Conservation (phyloP, 73 alveolate species). For the Symbiodinium natans region DNA sequence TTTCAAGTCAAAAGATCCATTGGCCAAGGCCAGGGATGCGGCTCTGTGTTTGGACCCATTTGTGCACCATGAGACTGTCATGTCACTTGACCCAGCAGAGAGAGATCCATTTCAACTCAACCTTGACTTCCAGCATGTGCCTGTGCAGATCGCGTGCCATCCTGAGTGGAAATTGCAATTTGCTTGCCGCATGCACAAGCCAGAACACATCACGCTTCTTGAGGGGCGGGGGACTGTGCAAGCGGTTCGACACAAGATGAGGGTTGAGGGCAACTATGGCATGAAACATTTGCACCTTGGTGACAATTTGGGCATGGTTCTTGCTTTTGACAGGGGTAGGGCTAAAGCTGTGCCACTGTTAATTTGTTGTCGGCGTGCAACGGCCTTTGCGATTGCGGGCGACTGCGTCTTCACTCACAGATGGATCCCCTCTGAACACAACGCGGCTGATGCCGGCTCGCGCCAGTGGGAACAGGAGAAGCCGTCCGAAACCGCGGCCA, state of each 20-base stretch:
- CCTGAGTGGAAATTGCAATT: background rate
- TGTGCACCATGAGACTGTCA: background rate
- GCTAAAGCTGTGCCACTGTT: conserved; percentile 4
- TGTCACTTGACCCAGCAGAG: background rate
- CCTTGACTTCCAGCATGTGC: background rate
- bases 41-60: conserved; percentile 3
- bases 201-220: conserved; percentile 41
- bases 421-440: conserved; percentile 38
- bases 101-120: background rate
- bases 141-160: background rate
- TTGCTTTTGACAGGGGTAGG: conserved; percentile 39
- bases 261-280: background rate
- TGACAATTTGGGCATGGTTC: conserved; percentile 43
- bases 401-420: background rate
- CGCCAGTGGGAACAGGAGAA: conserved; percentile 6
- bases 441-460: conserved; percentile 48
- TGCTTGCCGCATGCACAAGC: background rate
- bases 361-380: background rate
- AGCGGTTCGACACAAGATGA: conserved; percentile 4
- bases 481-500: background rate
- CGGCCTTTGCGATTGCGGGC: conserved; percentile 26
- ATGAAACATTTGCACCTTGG: conserved; percentile 23
- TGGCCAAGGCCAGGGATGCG: background rate
- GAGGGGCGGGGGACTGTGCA: conserved; percentile 41
- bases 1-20: background rate